Conservation (phyloP, 2,329 filamentous ascomycete genomes). For the Chaetomium strumarium region DNA sequence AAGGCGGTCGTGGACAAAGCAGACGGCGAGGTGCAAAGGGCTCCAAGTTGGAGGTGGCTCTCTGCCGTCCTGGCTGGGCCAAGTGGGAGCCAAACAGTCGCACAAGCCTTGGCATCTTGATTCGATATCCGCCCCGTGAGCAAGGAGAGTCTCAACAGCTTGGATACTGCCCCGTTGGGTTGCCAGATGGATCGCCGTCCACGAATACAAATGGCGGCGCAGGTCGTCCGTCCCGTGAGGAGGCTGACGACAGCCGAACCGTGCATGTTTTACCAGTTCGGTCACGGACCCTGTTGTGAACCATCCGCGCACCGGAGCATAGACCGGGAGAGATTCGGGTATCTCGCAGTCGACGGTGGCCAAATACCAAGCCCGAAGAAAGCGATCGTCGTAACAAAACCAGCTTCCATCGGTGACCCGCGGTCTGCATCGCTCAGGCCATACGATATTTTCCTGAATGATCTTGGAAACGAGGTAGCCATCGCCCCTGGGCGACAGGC, state of each 20-base stretch:
- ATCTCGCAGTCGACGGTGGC: not conserved
- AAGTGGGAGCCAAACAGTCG: not conserved
- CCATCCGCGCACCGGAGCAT: too few species aligned
- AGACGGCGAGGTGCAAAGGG: constrained; percentile 1
- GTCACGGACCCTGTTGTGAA: too few species aligned
- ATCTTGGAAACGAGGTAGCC: constrained; percentile 1
- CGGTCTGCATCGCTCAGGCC: not conserved
- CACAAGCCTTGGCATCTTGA: not conserved
- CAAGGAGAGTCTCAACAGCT: not conserved
- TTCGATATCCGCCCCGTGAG: not conserved
- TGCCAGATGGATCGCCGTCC: constrained; percentile 5
- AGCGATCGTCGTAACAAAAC: too few species aligned
- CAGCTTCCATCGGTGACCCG: too few species aligned
- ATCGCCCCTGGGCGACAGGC: not conserved
- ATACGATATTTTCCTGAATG: not conserved
- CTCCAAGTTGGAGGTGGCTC: not conserved
- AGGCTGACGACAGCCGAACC: not conserved
- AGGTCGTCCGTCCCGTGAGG: not conserved
- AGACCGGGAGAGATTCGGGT: not conserved
- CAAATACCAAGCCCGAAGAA: not conserved
- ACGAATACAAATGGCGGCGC: not conserved
- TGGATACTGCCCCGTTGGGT: not conserved
- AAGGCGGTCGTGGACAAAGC: not conserved
- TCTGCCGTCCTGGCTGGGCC: not conserved
- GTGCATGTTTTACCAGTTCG: not conserved